Evolutionary conservation across 331 rosid genomes (phyloP).

Genomic region (Acacia concinna): DNA sequence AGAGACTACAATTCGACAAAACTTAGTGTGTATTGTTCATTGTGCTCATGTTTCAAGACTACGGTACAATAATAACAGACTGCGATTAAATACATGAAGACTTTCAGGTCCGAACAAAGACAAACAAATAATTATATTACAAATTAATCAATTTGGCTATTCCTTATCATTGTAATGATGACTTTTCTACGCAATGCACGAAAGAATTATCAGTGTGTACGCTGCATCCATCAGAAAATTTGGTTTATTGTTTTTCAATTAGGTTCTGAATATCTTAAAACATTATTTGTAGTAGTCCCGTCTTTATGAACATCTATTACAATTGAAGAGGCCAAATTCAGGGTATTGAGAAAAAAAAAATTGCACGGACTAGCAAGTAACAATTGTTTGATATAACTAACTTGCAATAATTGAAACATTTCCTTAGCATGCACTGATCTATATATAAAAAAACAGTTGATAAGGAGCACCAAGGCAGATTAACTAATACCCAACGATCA

Average conservation of each 20-base stretch:
- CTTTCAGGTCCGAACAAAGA: not conserved
- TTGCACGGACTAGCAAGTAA: not conserved
- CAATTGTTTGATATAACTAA: not conserved
- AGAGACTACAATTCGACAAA: not conserved
- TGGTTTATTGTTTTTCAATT: not conserved
- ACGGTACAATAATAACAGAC: not conserved
- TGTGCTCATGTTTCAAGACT: not conserved
- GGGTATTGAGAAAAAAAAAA: not conserved
- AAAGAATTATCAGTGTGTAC: not conserved
- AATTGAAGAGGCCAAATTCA: not conserved
- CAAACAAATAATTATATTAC: not conserved
- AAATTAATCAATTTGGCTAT: not conserved
- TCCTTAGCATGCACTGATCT: not conserved
- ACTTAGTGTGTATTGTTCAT: not conserved
- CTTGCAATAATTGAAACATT: not conserved
- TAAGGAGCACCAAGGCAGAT: not conserved
- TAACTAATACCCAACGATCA: not conserved
- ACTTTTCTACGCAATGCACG: not conserved
- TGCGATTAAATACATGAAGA: not conserved
- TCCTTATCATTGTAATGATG: not conserved
- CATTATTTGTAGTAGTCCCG: not conserved
- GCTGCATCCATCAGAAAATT: not conserved
- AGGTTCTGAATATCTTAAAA: not conserved
- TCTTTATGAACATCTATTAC: not conserved
- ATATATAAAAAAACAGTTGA: not conserved